A percentile compares a stretch with the other conserved stretches of the same genome.
Conservation (phyloP, 441 rosid species). For the Corymbia calophylla region DNA sequence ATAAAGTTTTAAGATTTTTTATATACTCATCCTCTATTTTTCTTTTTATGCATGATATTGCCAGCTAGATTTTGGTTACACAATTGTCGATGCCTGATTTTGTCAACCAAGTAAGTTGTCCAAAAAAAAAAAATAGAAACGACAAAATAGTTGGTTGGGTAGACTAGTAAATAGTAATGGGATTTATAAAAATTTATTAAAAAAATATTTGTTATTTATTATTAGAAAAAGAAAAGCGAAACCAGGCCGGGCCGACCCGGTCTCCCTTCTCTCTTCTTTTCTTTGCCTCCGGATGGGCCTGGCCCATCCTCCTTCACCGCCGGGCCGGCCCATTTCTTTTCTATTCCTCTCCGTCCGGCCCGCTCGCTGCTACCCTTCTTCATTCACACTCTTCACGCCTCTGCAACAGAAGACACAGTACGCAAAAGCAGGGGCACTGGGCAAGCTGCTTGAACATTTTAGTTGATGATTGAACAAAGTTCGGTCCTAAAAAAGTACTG, state of each 20-base stretch:
- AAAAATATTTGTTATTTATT: too few species aligned
- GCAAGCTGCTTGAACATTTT: too few species aligned
- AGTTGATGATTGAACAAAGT: too few species aligned
- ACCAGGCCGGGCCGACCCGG: not conserved
- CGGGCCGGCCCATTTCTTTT: not conserved
- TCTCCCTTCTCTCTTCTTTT: not conserved
- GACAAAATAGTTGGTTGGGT: not conserved
- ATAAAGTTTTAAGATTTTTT: rapidly evolving
- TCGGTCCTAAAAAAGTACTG: too few species aligned
- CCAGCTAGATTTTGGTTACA: not conserved
- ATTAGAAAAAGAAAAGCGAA: not conserved
- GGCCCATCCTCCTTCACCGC: not conserved
- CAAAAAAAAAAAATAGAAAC: not conserved
- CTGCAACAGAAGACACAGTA: too few species aligned
- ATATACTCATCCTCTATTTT: rapidly evolving
- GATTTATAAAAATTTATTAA: too few species aligned
- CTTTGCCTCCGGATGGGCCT: not conserved
- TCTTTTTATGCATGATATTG: not conserved
- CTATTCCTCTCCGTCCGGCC: too few species aligned
- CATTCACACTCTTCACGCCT: too few species aligned
- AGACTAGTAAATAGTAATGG: too few species aligned
- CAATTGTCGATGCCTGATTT: too few species aligned
- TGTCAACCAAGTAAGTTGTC: not conserved
- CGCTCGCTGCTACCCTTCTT: too few species aligned
- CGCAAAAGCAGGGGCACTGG: too few species aligned